Base-by-base conservation (phyloP, 768 basidiomycete species). In the Tremella yokohamensis region DNA sequence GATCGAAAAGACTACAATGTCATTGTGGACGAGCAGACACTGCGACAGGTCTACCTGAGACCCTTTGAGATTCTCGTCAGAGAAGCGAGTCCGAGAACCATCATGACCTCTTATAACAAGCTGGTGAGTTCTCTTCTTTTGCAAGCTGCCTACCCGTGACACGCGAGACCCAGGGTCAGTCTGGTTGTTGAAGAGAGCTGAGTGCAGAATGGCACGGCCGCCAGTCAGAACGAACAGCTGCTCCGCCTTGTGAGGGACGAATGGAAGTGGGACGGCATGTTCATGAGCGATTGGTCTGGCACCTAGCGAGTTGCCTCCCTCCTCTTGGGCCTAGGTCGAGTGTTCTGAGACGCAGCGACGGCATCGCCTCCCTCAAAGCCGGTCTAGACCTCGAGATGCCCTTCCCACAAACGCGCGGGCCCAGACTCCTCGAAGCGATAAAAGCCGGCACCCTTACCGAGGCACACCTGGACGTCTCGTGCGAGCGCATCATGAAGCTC, bases 31-130 rank as follows among this genome's bases (percentile, higher is more conserved):
- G 81, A 83, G 40, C 79, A 86, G 25, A 84, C 87, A n/a, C 75
- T 88, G 48, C 79, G 86, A 48, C 86, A 88, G 69, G 79, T 88
- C 50, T 88, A 88, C 73, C 79, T 88, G 6, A 84, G 60, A 20
- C 63, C 63, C 8, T 65, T 65, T 44, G 42, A 62, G 84, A 77
- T 87, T 45, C 84, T 85, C 2, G 84, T 69, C 42, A 61, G 62
- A n/a, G 52, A 63, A 12, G 57, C 70, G 1, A 58, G 62, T 26
- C 73, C 74, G 1, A 61, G 60, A 57, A 40, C 48, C 19, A 18
- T 39, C 49, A 57, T 60, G 68, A 60, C 53, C 19, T 82, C 82
- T 4, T 85, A 85, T 70, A 83, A 83, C 62, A 80, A 83, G 11
- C 75, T 85, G 39, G 84, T 84, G 64, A 84, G 85, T 1, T 49